Evolutionary conservation across 257 asterid genomes (phyloP), one percentile per base, ranked within the genome.

Genomic region (Fraxinus quadrangulata): DNA sequence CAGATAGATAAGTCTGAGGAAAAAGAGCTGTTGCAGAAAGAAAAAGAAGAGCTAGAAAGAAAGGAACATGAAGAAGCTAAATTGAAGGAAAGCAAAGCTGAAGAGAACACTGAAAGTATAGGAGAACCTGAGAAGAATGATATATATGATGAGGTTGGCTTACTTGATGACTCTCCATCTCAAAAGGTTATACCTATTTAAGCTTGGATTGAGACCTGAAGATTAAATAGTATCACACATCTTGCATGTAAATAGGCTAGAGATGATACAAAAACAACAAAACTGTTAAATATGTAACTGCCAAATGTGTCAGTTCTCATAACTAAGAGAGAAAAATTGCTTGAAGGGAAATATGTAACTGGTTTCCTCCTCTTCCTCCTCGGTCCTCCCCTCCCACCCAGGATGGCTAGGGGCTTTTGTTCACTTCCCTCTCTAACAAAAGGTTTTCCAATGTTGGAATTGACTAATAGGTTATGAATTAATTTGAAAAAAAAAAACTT

Each of bases 1-100:
- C 93, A 83, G 87, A 92, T 94, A 75, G 98, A 94, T 67, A 89
- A 84, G 86, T 96, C 95, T 37, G 99, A 94, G 89, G 99, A 92
- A 82, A 89, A 90, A 75, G 97, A 95, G 61, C 87, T 96, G 76
- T 81, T 88, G 72, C 88, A 87, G 85, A 94, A 85, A 82, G 99
- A 90, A 83, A 92, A 92, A 74, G 99, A 92, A 85, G 95, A 89
- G 83, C 85, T 85, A 80, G 92, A 83, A 73, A 85, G 87, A 74
- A 84, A 83, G 81, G 91, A 92, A 85, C 87, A 91, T 66, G 86
- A 90, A 26, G 69, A 63, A 78, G 85, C 89, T 79, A 81, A 82
- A 72, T 76, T 56, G 80, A 83, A 89, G 85, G 85, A 85, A 73
- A 80, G 73, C 76, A 75, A 81, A 78, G 79, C 78, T 31, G 79